Evolutionary conservation across 768 basidiomycete species (phyloP), one percentile per base, ranked within the genome.

Genomic region (Ephemerocybe angulata): DNA sequence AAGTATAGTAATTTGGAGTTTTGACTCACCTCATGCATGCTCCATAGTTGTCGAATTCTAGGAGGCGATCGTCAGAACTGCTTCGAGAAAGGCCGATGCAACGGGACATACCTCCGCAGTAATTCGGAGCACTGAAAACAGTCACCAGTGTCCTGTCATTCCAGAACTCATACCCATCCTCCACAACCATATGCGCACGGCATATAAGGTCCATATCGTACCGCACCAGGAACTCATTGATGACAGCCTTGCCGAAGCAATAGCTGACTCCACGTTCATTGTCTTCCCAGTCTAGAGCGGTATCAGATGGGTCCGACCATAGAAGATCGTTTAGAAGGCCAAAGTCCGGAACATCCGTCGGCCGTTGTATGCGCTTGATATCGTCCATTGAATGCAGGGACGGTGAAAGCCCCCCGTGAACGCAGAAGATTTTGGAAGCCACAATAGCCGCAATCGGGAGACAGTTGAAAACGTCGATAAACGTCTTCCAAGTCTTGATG

Each of bases 141-240:
- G 97, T 99, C 51, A 99, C 97, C 62, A 99, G 74, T 46, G 97
- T 98, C 61, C 97, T 84, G 65, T 99, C 97, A 64, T 98, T 98
- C 92, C 97, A 99, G 67, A 99, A 99, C 76, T 99, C 97, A 67
- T 98, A 98, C 7, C 96, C 96, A 65, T 95, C 93, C 70, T 99
- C 97, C 58, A 99, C 97, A 42, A 99, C 97, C 97, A 98, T 98
- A 73, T 99, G 97, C 48, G 97, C 97, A 48, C 97, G 88, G 76
- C 97, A 98, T 73, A 99, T 98, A 59, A 99, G 80, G 72, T 99
- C 96, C 90, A 99, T 98, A 71, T 99, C 96, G 67, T 95, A 94
- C 59, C 89, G 85, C 60, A 87, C 85, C 53, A 98, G 76, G 77
- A 98, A 98, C 60, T 95, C 90, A 64, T 96, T 96, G 67, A 98